These are phyloP conservation scores for Fagus crenata DNA, from an alignment of 306 rosid genomes.

Conservation along the genomic window DNA sequence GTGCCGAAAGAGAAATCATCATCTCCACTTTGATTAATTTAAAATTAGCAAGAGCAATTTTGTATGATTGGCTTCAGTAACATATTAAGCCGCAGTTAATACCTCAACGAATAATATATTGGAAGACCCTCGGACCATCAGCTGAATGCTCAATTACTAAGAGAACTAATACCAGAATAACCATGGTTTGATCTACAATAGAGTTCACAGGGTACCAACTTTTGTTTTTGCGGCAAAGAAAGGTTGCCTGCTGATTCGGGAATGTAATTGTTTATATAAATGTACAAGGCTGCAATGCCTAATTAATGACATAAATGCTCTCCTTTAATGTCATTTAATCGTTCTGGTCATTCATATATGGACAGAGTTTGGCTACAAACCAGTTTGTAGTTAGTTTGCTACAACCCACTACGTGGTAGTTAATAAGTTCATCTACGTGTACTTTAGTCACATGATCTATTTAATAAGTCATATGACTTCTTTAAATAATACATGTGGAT, in stretches of 20 bases:
- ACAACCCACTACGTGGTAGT: no score
- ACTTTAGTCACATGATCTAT: no score
- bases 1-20: conserved; percentile 75
- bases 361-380: no score
- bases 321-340: no score
- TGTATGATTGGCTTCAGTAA: conserved; percentile 2
- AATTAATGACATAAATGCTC: neutral
- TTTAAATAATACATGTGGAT: no score
- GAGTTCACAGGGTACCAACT: conserved; percentile 39
- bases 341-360: neutral
- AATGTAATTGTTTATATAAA: conserved; percentile 23
- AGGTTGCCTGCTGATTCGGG: conserved; percentile 26
- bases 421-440: no score
- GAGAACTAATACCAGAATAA: conserved; percentile 15
- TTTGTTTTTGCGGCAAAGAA: conserved; percentile 53
- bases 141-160: conserved; percentile 8
- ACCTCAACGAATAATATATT: conserved; percentile 14
- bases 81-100: conserved; percentile 24
- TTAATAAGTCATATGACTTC: no score
- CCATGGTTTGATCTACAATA: conserved; percentile 20
- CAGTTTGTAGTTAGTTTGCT: no score
- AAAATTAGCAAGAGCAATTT: conserved; percentile 15
- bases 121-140: neutral
- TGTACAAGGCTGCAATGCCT: conserved; percentile 20
- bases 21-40: conserved; percentile 71